Evolutionary conservation across 116 monocot species (phyloP).

Genomic region (Phalaenopsis hybrid): DNA sequence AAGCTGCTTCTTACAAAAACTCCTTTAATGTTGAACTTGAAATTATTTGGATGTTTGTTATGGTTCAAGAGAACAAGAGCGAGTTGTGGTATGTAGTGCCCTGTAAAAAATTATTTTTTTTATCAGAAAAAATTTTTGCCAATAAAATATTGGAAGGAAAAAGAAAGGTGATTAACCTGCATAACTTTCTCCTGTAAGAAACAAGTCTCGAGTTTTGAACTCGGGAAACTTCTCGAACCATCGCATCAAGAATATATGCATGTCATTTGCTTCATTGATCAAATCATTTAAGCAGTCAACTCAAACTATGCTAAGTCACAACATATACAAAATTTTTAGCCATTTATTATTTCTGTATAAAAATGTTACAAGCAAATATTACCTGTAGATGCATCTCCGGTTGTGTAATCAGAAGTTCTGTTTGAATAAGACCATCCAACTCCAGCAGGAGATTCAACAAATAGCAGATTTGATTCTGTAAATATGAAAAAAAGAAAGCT

Average conservation of each 20-base stretch:
- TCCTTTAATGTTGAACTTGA: slow-evolving; percentile 91
- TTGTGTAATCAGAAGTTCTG: slow-evolving; percentile 43
- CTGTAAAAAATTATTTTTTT: background rate
- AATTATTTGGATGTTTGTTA: slow-evolving; percentile 58
- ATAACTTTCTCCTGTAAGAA: slow-evolving; percentile 95
- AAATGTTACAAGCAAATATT: background rate
- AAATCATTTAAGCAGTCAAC: slow-evolving; percentile 15
- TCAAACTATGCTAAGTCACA: background rate
- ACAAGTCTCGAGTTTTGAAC: slow-evolving; percentile 58
- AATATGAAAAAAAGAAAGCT: background rate
- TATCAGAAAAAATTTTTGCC: background rate
- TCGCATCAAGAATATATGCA: slow-evolving; percentile 59
- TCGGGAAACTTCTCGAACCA: slow-evolving; percentile 89
- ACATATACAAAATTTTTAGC: background rate
- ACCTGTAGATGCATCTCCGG: slow-evolving; percentile 53
- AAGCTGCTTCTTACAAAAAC: slow-evolving; percentile 56
- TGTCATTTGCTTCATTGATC: slow-evolving; percentile 56
- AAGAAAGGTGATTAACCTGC: slow-evolving; percentile 40
- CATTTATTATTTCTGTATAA: background rate
- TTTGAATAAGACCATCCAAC: slow-evolving; percentile 82
- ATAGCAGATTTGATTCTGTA: slow-evolving; percentile 64
- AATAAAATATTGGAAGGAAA: background rate
- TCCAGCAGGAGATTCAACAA: slow-evolving; percentile 81
- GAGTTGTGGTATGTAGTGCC: slow-evolving; percentile 85
- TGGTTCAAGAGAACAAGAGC: slow-evolving; percentile 64